phyloP scores from a whole-genome alignment of 2,329 filamentous ascomycete genomes.

The Diaporthe destruens region DNA sequence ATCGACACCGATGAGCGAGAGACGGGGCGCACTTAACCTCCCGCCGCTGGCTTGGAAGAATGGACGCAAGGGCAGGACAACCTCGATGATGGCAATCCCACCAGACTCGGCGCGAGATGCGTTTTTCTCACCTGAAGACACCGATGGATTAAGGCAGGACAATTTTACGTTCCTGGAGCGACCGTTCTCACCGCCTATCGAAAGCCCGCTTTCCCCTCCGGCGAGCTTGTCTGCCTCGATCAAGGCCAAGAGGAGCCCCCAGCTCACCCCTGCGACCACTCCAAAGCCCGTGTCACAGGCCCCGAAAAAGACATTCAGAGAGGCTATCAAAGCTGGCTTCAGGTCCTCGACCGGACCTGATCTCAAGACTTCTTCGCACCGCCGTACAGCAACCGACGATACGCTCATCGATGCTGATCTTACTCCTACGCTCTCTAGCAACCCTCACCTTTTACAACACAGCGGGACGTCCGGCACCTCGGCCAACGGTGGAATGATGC shows the following conservation, averaged over 20 bases:
- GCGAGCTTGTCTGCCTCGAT: constrained; percentile 47
- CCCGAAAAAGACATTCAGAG: constrained; percentile 39
- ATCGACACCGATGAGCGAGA: constrained; percentile 29
- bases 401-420: constrained; percentile 35
- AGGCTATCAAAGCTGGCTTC: constrained; percentile 42
- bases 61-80: constrained; percentile 30
- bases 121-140: constrained; percentile 23
- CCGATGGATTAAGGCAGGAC: constrained; percentile 21
- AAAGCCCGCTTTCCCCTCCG: constrained; percentile 35
- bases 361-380: constrained; percentile 12
- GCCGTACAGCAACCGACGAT: constrained; percentile 32
- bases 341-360: constrained; percentile 27
- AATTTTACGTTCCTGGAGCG: constrained; percentile 40
- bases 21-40: constrained; percentile 31
- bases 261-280: constrained; percentile 30
- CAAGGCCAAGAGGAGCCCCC: constrained; percentile 48
- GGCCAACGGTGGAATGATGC: background rate
- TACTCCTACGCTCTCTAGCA: constrained; percentile 5
- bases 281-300: constrained; percentile 19
- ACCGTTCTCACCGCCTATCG: constrained; percentile 38
- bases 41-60: constrained; percentile 41
- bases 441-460: constrained; percentile 10
- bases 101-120: constrained; percentile 39
- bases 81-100: constrained; percentile 42
- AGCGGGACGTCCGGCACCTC: background rate